Evolutionary conservation across 2,329 filamentous ascomycete species (phyloP), one percentile per base, ranked within the genome.

Genomic region (Diaporthe humulicola): DNA sequence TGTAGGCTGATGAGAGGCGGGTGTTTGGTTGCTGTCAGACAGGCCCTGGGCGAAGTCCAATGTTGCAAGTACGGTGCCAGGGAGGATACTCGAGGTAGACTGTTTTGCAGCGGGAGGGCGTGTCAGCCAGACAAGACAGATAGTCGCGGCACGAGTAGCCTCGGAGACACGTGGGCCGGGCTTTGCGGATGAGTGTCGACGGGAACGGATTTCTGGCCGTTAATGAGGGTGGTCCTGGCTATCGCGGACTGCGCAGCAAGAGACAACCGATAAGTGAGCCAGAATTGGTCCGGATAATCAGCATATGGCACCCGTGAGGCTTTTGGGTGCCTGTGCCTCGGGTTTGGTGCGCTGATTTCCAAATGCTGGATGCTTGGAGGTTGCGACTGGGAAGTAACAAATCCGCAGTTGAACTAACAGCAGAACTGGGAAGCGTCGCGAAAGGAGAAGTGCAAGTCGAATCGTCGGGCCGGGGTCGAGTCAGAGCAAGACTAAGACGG

Each of bases 401-500:
- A 52, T 38, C 22, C 45, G 45, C 64, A 19, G 25, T 28, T 19
- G n/a, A 50, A 67, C 33, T 45, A 50, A n/a, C n/a, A n/a, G n/a
- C n/a, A n/a, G 64, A 67, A 67, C 22, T 52, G 45, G 61, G 30
- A 67, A 25, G 61, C 42, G 42, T 50, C 45, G 61, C 42, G 42
- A 19, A 50, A 50, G 30, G 28, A 52, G 45, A 52, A 54, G 64
- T 52, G 30, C 45, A 19, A 40, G 45, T 38, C 45, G 30, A 67
- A 8, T 36, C 7, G 60, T 52, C 61, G 45, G 61, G 61, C 61
- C 57, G 14, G 42, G 61, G 45, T 67, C 61, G 61, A 67, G 61
- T 67, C 61, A 67, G 61, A 66, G 42, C 14, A 36, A 12, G 64
- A 67, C 64, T 67, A 28, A 36, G 64, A 67, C 64, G 33, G 45